Base-by-base conservation (phyloP, 345 rosid species). In the Dipteronia dyeriana region DNA sequence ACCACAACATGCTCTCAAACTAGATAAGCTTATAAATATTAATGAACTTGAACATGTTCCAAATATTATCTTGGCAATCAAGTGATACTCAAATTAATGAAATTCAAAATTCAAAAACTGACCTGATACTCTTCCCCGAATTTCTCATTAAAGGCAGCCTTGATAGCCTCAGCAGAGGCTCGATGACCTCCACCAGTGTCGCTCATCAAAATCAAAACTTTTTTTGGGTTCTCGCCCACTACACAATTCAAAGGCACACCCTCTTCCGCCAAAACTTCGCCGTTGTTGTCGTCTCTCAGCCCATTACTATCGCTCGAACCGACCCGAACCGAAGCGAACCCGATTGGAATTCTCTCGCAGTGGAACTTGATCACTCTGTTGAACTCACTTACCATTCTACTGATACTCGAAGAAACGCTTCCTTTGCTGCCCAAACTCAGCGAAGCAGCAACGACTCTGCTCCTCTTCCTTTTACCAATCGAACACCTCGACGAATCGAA, bases 151-250 rank as follows among this genome's bases (percentile, higher is more conserved):
- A 94, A 94, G 2, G 99, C 97, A 25, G 95, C 87, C 82, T 84
- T 92, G 39, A 97, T 94, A 61, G 99, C 99, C 82, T 97, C 99
- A 2, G 99, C 99, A 17, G 99, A 97, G 63, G 99, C 97, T 82
- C 99, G 71, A 68, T 97, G 99, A 57, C 99, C 99, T 11, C 99
- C 99, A 29, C 99, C 99, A 13, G 99, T 97, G 71, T 97, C 99
- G 77, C 97, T 97, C 99, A 97, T 97, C 91, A 97, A 86, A 86
- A 97, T 94, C 84, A 97, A 79, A 70, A 97, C 96, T 75, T 87
- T 97, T 80, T 92, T 97, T 0, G 94, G 93, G 38, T 76, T 65
- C 78, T 83, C 89, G 43, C 80, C 77, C 86, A 59, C 94, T 0
- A 83, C 86, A 0, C 80, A 84, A 78, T 87, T 90, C 84, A 85